phyloP scores from a whole-genome alignment of 371 early-diverging fungal genomes.

The Rhizopus sp. region DNA sequence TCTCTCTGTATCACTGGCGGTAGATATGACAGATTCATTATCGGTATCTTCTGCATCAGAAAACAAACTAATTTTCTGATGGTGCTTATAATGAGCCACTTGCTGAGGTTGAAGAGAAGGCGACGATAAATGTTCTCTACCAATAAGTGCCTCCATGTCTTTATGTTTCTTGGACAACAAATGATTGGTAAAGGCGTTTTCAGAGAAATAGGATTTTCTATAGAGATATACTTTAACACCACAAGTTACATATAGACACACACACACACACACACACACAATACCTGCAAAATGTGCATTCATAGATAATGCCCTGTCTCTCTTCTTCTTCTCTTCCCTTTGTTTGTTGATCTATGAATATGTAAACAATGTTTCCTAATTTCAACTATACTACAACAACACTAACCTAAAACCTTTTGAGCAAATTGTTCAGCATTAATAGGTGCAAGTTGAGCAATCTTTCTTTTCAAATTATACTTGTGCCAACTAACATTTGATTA shows the following conservation, averaged over 20 bases:
- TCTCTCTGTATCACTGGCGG: slow-evolving; percentile 11
- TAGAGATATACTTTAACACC: neutral
- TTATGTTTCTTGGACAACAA: slow-evolving; percentile 89
- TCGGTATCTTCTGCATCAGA: slow-evolving; percentile 35
- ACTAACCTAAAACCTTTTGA: slow-evolving; percentile 58
- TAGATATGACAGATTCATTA: slow-evolving; percentile 23
- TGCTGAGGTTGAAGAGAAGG: slow-evolving; percentile 15
- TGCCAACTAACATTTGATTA: slow-evolving; percentile 62
- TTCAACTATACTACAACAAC: neutral
- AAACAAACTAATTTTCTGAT: slow-evolving; percentile 15
- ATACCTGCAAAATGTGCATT: slow-evolving; percentile 46
- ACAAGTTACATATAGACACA: neutral
- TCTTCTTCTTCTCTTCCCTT: slow-evolving; percentile 46
- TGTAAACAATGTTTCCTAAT: neutral
- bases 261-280: too few relatives aligned
- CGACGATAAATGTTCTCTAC: slow-evolving; percentile 15
- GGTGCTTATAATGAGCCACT: slow-evolving; percentile 7
- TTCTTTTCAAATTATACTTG: slow-evolving; percentile 88
- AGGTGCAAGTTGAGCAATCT: slow-evolving; percentile 78
- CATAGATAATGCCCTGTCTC: slow-evolving; percentile 39
- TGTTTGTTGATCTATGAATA: slow-evolving; percentile 46
- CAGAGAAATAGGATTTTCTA: slow-evolving; percentile 70
- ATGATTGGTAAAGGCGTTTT: slow-evolving; percentile 90
- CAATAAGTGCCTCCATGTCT: slow-evolving; percentile 61
- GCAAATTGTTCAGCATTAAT: slow-evolving; percentile 76